Conservation (phyloP, 805 yeast genomes). For the Schizosaccharomyces pombe region DNA sequence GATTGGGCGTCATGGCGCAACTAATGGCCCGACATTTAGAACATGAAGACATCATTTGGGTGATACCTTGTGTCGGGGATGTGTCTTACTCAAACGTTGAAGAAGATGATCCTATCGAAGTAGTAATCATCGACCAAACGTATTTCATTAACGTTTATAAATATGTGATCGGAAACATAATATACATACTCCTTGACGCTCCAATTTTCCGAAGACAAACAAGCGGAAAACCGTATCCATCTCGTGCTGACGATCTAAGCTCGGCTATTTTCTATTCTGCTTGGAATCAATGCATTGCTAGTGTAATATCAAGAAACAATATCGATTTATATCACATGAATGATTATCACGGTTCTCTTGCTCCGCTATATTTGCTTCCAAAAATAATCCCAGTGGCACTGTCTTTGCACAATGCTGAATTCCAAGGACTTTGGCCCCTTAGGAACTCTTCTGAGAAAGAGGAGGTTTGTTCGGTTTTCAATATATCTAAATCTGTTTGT, state of each 20-base stretch:
- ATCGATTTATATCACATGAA: constrained; percentile 4
- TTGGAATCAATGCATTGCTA: constrained; percentile 5
- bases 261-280: constrained; percentile 5
- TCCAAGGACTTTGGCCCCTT: constrained; percentile 4
- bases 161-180: neutral
- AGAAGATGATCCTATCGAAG: neutral
- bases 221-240: constrained; percentile 1
- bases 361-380: constrained; percentile 1
- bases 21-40: constrained; percentile 2
- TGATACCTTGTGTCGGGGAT: constrained; percentile 4
- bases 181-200: constrained; percentile 3
- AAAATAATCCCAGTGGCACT: neutral
- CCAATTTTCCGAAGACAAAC: constrained; percentile 5
- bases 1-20: constrained; percentile 5
- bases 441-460: neutral
- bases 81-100: constrained; percentile 1
- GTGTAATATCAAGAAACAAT: neutral
- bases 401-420: constrained; percentile 4
- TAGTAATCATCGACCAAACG: neutral
- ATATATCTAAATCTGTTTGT: neutral
- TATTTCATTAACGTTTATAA: neutral
- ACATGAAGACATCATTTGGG: constrained; percentile 5
- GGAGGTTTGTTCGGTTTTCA: constrained; percentile 3
- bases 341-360: constrained; percentile 3
- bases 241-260: constrained; percentile 3